phyloP scores from a whole-genome alignment of 768 basidiomycete species.

The Mycena galopus region DNA sequence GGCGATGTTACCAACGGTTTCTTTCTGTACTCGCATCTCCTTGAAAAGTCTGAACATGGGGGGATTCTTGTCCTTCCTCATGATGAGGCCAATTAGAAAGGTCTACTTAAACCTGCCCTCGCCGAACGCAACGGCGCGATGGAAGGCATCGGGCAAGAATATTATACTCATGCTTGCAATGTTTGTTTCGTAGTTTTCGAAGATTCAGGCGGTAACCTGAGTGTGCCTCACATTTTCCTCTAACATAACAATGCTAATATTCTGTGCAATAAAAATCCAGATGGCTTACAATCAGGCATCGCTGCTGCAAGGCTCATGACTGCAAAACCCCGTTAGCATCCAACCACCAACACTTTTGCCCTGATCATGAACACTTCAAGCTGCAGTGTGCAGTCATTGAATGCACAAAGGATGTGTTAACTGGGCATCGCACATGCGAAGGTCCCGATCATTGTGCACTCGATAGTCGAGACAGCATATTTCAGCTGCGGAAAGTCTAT shows the following conservation, averaged over 20 bases:
- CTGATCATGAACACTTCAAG: conserved; percentile 10
- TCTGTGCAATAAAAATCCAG: background rate
- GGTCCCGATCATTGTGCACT: conserved; percentile 15
- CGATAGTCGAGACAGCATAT: conserved; percentile 24
- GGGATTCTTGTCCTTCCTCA: conserved; percentile 33
- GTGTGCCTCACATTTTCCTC: background rate
- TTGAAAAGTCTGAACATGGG: no score
- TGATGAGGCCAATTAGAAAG: conserved; percentile 6
- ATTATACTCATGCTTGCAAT: conserved; percentile 35
- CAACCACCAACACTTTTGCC: conserved; percentile 30
- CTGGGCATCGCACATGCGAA: conserved; percentile 27
- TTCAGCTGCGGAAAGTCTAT: conserved; percentile 2
- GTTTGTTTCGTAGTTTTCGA: conserved; percentile 19
- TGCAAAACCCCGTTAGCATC: no score
- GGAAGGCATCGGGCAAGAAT: no score
- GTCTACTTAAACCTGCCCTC: conserved; percentile 20
- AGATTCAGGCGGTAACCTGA: background rate
- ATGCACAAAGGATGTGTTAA: background rate
- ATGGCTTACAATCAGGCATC: conserved; percentile 28
- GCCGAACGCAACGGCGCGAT: conserved; percentile 24
- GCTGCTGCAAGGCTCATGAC: no score
- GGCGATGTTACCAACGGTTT: conserved; percentile 22
- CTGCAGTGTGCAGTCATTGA: conserved; percentile 3
- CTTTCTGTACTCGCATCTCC: no score
- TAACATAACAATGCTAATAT: background rate